A percentile compares a stretch with the other conserved stretches of the same genome.
phyloP scores from a whole-genome alignment of 1,284 basidiomycete genomes.

The Ustilago lituana region DNA sequence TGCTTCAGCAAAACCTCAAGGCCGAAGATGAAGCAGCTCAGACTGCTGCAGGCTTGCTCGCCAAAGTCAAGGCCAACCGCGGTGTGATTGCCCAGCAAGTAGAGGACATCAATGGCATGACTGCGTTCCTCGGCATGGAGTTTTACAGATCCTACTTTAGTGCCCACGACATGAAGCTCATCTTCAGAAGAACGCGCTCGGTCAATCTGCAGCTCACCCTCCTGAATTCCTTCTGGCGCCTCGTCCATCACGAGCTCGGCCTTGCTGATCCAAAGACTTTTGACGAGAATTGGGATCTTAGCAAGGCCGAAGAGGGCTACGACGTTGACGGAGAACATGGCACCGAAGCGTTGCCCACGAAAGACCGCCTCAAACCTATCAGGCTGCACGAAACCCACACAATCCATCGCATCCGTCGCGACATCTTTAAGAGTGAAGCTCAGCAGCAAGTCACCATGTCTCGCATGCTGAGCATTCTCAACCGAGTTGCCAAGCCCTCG shows the following conservation, averaged over 20 bases:
- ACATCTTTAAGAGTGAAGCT: constrained; percentile 68
- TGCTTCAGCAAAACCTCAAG: constrained; percentile 15
- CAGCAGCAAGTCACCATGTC: constrained; percentile 69
- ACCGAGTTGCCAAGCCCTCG: constrained; percentile 65
- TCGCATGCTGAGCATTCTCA: constrained; percentile 72
- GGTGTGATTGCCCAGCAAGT: constrained; percentile 23
- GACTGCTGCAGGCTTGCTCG: constrained; percentile 12
- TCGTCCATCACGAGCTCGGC: constrained; percentile 24
- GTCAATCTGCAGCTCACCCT: constrained; percentile 33
- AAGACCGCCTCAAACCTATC: constrained; percentile 59
- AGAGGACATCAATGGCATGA: constrained; percentile 23
- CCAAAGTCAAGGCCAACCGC: constrained; percentile 19
- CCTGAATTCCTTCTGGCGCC: constrained; percentile 42
- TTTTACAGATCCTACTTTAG: constrained; percentile 69
- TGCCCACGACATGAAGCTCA: constrained; percentile 66
- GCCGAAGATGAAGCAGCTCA: constrained; percentile 29
- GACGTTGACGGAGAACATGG: constrained; percentile 52
- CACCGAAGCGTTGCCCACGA: constrained; percentile 60
- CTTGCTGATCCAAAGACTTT: constrained; percentile 21
- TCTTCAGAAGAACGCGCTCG: constrained; percentile 29
- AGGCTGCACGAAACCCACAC: constrained; percentile 62
- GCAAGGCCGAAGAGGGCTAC: constrained; percentile 20
- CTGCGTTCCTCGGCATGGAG: constrained; percentile 66
- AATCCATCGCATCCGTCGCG: constrained; percentile 66
- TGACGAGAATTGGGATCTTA: constrained; percentile 17